Evolutionary conservation across 805 yeast species (phyloP), one percentile per base, ranked within the genome.

Genomic region (Priceomyces fermenticarens): DNA sequence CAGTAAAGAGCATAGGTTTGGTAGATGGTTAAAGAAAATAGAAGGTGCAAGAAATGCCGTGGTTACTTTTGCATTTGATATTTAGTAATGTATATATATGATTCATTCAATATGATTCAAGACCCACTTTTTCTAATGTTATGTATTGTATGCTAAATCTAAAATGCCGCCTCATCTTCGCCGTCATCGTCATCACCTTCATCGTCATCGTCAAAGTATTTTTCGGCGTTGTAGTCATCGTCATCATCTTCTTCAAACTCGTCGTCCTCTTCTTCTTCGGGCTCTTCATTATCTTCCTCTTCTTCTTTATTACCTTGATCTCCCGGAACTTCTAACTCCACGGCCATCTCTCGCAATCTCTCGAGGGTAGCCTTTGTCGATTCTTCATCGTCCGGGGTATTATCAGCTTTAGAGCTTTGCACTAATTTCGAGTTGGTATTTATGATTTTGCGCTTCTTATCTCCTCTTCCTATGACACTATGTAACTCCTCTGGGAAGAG

Each of bases 1-100:
- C 4, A 78, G 91, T 31, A 88, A 90, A 62, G 97, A 91, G 63
- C 96, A 85, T 57, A 80, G 85, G 57, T 70, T 87, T 42, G 97
- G 97, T 30, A 81, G 97, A 58, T 90, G 97, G 96, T 62, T 81
- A 17, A 70, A 74, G 34, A 71, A 77, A 40, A 70, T 75, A 29
- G 70, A 72, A 17, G 86, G 86, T 6, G 83, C 85, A 25, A 78
- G 91, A 60, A 88, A 86, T 63, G 88, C 88, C 43, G 70, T 88
- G 48, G 55, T 63, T 29, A 52, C 61, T 47, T 62, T 67, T 53
- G 56, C 62, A 43, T 62, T 67, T 37, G 58, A 55, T 52, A 53
- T 58, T 40, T 55, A 52, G 17, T 14, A 31, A 39, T 17, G 29
- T 40, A 40, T 32, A 40, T n/a, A 8, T 32, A 39, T 20, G 25